Conservation (phyloP, 768 basidiomycete species). For the Nevesoporus exiguus region DNA sequence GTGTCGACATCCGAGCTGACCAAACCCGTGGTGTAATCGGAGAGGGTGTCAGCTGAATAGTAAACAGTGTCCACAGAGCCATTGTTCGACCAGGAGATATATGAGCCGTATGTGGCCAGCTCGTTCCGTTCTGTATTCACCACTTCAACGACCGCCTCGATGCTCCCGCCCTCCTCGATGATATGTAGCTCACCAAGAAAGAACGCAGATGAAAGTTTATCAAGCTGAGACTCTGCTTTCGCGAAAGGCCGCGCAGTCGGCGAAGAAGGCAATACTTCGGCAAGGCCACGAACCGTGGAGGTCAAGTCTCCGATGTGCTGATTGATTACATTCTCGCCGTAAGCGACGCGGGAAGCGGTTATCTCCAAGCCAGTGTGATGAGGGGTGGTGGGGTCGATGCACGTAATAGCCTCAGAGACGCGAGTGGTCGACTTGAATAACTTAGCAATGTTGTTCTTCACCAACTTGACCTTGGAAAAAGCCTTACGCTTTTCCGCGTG, state of each 20-base stretch:
- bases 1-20: background rate
- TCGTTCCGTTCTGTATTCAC: background rate
- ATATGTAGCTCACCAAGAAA: background rate
- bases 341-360: background rate
- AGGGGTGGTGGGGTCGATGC: background rate
- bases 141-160: background rate
- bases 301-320: background rate
- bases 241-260: background rate
- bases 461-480: conserved; percentile 11
- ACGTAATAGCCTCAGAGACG: background rate
- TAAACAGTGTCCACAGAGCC: conserved; percentile 1
- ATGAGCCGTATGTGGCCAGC: background rate
- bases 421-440: conserved; percentile 13
- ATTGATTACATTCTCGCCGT: background rate
- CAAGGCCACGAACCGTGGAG: background rate
- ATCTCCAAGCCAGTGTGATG: background rate
- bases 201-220: background rate
- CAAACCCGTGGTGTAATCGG: background rate
- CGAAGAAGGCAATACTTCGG: background rate
- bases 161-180: conserved; percentile 4
- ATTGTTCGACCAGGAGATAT: background rate
- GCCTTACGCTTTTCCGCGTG: background rate
- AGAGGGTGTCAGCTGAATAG: conserved; percentile 8
- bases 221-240: background rate
- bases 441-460: conserved; percentile 13